A percentile compares a stretch with the other conserved stretches of the same genome.
These are phyloP conservation scores for Turritis glabra DNA, from an alignment of 345 rosid species.

Conservation along the genomic window DNA sequence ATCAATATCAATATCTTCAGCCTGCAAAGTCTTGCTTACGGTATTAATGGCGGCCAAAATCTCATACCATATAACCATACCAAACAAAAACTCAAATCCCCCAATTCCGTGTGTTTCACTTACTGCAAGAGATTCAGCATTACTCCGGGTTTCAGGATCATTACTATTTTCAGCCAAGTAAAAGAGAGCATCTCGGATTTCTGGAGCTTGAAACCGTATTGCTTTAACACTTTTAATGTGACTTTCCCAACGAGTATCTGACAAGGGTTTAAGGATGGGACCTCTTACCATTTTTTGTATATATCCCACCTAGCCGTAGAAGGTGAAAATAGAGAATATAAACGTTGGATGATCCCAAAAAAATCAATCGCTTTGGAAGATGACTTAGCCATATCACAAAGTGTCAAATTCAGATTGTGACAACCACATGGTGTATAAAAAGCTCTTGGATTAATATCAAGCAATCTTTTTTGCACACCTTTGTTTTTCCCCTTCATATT, in stretches of 20 bases:
- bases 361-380: no score
- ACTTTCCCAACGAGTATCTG: background rate
- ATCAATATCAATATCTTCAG: background rate
- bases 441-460: no score
- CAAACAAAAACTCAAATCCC: background rate
- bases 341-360: no score
- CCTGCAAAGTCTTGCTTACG: background rate
- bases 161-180: background rate
- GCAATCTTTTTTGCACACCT: no score
- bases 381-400: no score
- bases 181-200: background rate
- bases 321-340: background rate
- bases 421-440: no score
- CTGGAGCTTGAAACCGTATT: background rate
- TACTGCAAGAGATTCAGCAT: background rate
- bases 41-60: background rate
- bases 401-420: no score
- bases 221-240: background rate
- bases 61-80: background rate
- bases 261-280: background rate
- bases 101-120: constrained; percentile 5
- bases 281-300: background rate
- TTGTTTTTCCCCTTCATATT: no score
- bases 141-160: background rate
- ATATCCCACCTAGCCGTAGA: background rate